Conservation (phyloP, 108 stramenopile species). For the Nannochloropsis gaditana region DNA sequence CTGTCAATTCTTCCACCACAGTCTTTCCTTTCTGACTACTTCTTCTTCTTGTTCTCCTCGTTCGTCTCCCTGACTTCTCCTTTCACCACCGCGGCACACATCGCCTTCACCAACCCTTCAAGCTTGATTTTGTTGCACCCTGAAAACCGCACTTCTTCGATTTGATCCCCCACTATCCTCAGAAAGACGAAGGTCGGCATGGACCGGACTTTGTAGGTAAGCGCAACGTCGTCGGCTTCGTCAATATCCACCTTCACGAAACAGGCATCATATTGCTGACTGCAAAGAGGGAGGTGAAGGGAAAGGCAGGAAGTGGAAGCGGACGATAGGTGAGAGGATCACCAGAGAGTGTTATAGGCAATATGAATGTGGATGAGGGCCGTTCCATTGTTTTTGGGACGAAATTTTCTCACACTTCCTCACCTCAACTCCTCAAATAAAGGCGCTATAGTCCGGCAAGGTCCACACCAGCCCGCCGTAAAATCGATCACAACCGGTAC, state of each 20-base stretch:
- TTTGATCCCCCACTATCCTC: background rate
- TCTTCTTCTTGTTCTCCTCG: background rate
- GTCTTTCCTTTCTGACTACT: background rate
- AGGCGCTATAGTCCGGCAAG: conserved; percentile 20
- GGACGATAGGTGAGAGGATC: no score
- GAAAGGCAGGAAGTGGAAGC: background rate
- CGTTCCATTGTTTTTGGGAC: background rate
- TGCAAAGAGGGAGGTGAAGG: background rate
- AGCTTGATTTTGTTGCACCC: background rate
- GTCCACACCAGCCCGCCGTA: background rate
- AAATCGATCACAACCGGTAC: conserved; percentile 3
- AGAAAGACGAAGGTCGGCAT: conserved; percentile 15
- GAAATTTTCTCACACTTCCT: background rate
- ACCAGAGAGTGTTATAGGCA: no score
- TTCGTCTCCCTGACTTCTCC: background rate
- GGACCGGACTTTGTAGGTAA: background rate
- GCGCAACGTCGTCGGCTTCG: background rate
- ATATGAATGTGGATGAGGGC: background rate
- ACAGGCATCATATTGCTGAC: background rate
- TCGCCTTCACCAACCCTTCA: background rate
- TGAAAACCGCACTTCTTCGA: background rate
- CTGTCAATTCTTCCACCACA: background rate
- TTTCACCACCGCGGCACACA: background rate
- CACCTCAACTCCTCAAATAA: background rate
- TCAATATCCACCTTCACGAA: conserved; percentile 19